These are phyloP conservation scores for Triglochin maritima DNA, from an alignment of 106 monocot genomes.

Conservation along the genomic window DNA sequence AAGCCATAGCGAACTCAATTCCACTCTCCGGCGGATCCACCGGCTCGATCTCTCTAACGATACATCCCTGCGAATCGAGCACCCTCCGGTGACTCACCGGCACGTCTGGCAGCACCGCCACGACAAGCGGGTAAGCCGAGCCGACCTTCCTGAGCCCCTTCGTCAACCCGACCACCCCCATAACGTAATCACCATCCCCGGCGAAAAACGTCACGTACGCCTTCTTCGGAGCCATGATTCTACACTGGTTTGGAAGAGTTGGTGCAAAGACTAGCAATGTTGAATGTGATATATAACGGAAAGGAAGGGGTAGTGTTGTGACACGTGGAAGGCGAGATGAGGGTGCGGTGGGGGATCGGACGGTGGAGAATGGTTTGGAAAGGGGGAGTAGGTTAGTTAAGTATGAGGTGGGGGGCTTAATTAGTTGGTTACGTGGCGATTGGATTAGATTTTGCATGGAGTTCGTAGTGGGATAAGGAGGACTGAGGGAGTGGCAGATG, in stretches of 20 bases:
- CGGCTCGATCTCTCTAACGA: slow-evolving; percentile 13
- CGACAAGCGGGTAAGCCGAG: slow-evolving; percentile 8
- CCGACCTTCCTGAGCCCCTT: slow-evolving; percentile 22
- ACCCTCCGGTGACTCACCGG: slow-evolving; percentile 7
- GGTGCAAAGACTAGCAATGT: neutral
- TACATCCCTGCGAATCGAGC: slow-evolving; percentile 11
- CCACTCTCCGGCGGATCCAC: slow-evolving; percentile 12
- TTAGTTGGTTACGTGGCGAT: too few relatives aligned
- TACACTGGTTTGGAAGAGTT: neutral
- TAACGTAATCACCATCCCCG: slow-evolving; percentile 22
- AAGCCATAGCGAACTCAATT: slow-evolving; percentile 17
- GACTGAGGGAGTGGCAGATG: neutral
- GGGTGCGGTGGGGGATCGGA: too few relatives aligned
- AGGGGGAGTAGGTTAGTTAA: too few relatives aligned
- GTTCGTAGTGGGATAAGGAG: neutral
- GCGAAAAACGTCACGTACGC: slow-evolving; percentile 22
- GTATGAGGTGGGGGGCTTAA: too few relatives aligned
- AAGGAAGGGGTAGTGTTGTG: neutral
- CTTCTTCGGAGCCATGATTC: neutral
- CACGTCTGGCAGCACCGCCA: slow-evolving; percentile 16
- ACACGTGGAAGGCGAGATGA: too few relatives aligned
- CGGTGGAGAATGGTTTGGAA: too few relatives aligned
- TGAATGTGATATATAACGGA: neutral
- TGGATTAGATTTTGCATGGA: too few relatives aligned
- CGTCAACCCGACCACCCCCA: slow-evolving; percentile 15